Evolutionary conservation across 2,329 filamentous ascomycete genomes (phyloP), one percentile per base, ranked within the genome.

Genomic region (Metarhizium robertsii): DNA sequence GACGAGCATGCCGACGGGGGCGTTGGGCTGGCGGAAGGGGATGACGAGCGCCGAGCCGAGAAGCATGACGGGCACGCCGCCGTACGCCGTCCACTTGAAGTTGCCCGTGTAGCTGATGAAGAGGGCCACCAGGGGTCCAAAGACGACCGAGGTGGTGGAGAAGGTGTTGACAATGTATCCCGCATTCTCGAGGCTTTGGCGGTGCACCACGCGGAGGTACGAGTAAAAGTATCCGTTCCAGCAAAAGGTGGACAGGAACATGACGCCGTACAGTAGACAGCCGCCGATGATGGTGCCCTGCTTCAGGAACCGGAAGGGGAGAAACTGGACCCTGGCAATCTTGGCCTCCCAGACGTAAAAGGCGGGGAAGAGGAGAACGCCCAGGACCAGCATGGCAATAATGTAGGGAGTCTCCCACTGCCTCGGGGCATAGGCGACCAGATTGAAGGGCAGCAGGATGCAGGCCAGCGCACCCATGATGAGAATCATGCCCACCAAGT

Each of bases 371-470:
- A 79, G 75, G 0, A 82, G 61, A 34, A 80, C 74, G 5, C 86
- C 86, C 29, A 88, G 66, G 1, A 84, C 75, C 46, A 78, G 75
- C 80, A 86, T 84, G 53, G 75, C 71, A 55, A 85, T 78, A 61
- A 85, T 81, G 59, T 78, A 76, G 50, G 65, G 69, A 0, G 76
- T 74, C 29, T 66, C 66, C 80, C 80, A 84, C 13, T 75, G 77
- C 45, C 76, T 65, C n/a, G 74, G 75, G 0, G 77, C 75, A 2
- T 65, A 62, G 6, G 61, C 59, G 18, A 78, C 75, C 11, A 88
- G 72, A 4, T 76, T 84, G 63, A 89, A 82, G 0, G 86, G 85
- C 62, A 88, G 83, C 16, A 85, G 65, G 2, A 76, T 74, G 25
- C 85, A 73, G 4, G 82, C 84, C 3, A 68, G 71, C 4, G 77